Conservation (phyloP, 768 basidiomycete genomes). For the Lentinus tigrinus region DNA sequence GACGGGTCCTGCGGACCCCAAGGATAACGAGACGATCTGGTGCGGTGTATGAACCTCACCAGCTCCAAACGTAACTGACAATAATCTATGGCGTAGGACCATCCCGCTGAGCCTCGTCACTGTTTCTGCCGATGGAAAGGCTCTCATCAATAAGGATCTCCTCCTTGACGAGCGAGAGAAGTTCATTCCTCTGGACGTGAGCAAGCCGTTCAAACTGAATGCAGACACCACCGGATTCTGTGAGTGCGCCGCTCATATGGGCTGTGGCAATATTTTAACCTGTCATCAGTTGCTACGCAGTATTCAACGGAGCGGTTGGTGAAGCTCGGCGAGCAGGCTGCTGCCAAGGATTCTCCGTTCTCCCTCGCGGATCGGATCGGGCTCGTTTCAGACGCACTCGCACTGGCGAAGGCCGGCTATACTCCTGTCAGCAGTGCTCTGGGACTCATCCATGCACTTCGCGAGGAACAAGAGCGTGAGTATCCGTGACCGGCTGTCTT, state of each 20-base stretch:
- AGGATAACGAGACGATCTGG: slow-evolving; percentile 91
- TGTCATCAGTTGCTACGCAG: slow-evolving; percentile 69
- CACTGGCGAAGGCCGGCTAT: slow-evolving; percentile 80
- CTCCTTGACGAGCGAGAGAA: slow-evolving; percentile 71
- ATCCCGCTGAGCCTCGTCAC: slow-evolving; percentile 77
- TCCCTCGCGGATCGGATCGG: slow-evolving; percentile 87
- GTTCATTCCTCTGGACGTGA: slow-evolving; percentile 69
- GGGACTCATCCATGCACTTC: slow-evolving; percentile 66
- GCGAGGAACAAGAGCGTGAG: slow-evolving; percentile 76
- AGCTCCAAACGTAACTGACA: neutral
- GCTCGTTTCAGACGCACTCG: slow-evolving; percentile 78
- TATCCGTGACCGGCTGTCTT: slow-evolving; percentile 6
- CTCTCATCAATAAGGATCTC: slow-evolving; percentile 55
- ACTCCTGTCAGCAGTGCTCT: slow-evolving; percentile 75
- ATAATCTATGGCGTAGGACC: slow-evolving; percentile 49
- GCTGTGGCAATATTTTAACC: too few relatives aligned
- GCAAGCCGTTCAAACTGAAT: slow-evolving; percentile 85
- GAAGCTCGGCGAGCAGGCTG: slow-evolving; percentile 78
- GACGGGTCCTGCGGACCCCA: slow-evolving; percentile 71
- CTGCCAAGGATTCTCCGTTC: slow-evolving; percentile 63
- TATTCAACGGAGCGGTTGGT: slow-evolving; percentile 80
- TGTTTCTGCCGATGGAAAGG: slow-evolving; percentile 55
- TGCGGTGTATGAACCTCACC: slow-evolving; percentile 26
- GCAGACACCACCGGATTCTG: slow-evolving; percentile 88
- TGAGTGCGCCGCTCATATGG: slow-evolving; percentile 24